phyloP scores from a whole-genome alignment of 2,329 filamentous ascomycete genomes.

The Nemania serpens region DNA sequence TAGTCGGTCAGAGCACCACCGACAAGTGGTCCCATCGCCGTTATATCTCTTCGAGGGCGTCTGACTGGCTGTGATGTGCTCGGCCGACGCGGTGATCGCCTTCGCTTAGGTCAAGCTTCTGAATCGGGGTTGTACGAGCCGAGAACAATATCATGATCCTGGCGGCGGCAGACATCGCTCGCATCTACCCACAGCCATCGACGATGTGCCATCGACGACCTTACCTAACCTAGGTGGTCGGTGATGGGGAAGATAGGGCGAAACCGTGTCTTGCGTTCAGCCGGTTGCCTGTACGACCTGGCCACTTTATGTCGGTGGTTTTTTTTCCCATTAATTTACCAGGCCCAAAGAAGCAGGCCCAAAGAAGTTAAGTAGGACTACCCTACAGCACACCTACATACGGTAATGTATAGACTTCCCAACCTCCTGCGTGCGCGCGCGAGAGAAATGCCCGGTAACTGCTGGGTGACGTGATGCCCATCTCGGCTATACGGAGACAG shows the following conservation, averaged over 20 bases:
- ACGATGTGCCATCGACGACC: constrained; percentile 3
- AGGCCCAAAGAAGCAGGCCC: constrained; percentile 11
- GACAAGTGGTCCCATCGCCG: constrained; percentile 30
- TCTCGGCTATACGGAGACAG: constrained; percentile 32
- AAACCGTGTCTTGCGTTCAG: constrained; percentile 26
- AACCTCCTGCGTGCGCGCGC: constrained; percentile 16
- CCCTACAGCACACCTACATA: too few species aligned
- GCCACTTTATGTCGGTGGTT: constrained; percentile 26
- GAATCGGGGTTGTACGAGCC: constrained; percentile 27
- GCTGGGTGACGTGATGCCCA: constrained; percentile 29
- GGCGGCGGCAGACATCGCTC: constrained; percentile 26
- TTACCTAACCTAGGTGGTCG: too few species aligned
- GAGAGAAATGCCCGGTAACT: constrained; percentile 14
- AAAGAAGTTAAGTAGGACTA: constrained; percentile 13
- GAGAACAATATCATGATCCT: constrained; percentile 29
- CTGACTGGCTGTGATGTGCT: constrained; percentile 29
- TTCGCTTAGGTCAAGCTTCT: constrained; percentile 33
- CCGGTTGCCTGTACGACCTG: constrained; percentile 25
- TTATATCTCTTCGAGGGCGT: constrained; percentile 23
- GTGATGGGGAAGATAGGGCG: constrained; percentile 18
- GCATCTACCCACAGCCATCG: constrained; percentile 24
- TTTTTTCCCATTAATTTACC: constrained; percentile 22
- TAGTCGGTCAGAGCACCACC: constrained; percentile 28
- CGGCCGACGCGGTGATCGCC: constrained; percentile 29
- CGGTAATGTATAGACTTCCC: constrained; percentile 5